Percentiles rank a stretch among this genome's conserved stretches.
phyloP scores from a whole-genome alignment of 495 filamentous ascomycete species.

The Letharia columbiana region DNA sequence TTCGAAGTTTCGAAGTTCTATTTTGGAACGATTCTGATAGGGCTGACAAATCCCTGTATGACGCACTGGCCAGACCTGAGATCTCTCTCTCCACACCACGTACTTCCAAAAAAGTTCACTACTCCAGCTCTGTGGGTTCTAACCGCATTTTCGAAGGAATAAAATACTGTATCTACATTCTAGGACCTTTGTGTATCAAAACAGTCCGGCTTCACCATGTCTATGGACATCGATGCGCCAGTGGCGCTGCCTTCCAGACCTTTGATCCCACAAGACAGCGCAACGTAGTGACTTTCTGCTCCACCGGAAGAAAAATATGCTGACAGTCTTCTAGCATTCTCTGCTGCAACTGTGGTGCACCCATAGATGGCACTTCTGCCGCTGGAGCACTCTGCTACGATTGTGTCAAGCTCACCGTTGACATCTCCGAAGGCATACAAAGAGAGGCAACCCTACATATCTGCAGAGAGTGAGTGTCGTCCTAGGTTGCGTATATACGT shows the following conservation, averaged over 20 bases:
- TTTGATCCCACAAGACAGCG: slow-evolving; percentile 40
- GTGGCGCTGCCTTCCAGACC: slow-evolving; percentile 45
- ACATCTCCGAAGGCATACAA: slow-evolving; percentile 87
- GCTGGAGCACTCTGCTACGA: slow-evolving; percentile 87
- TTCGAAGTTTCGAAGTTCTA: neutral
- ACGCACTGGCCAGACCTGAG: neutral
- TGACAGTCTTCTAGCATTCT: slow-evolving; percentile 54
- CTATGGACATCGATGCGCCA: slow-evolving; percentile 64
- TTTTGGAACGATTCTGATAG: neutral
- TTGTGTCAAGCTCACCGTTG: slow-evolving; percentile 85
- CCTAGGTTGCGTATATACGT: neutral
- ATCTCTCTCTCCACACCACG: neutral
- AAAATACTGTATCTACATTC: neutral
- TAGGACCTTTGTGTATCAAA: neutral
- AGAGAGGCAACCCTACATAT: slow-evolving; percentile 73
- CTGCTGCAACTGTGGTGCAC: slow-evolving; percentile 87
- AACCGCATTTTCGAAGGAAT: neutral
- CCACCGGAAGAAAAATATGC: slow-evolving; percentile 13
- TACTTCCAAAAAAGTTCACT: neutral
- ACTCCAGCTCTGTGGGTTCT: neutral
- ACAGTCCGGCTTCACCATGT: slow-evolving; percentile 35
- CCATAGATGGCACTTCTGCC: slow-evolving; percentile 83
- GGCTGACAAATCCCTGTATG: slow-evolving; percentile 13
- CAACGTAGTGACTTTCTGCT: slow-evolving; percentile 46
- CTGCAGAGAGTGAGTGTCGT: slow-evolving; percentile 52